Percentiles rank a stretch among this genome's conserved stretches.
These are phyloP conservation scores for Cladosporium sp. DNA, from an alignment of 2,329 filamentous ascomycete genomes.

Conservation along the genomic window DNA sequence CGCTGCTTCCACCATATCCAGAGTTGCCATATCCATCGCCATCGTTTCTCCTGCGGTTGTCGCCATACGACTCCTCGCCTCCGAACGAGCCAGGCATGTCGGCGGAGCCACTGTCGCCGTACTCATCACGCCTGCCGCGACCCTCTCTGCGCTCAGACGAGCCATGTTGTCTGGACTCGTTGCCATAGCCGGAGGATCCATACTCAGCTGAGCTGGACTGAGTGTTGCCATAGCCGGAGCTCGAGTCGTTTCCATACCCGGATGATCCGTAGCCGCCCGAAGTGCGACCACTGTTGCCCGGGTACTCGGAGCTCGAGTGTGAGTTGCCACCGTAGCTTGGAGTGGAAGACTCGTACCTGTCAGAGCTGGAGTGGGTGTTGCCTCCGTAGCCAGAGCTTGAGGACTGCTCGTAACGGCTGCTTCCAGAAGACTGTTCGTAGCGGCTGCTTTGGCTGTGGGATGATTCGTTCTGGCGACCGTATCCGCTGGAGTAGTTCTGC, in stretches of 20 bases:
- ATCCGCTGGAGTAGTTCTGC: slow-evolving; percentile 22
- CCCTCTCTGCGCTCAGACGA: slow-evolving; percentile 18
- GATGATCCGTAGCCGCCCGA: slow-evolving; percentile 6
- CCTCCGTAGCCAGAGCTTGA: slow-evolving; percentile 2
- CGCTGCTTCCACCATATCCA: slow-evolving; percentile 20
- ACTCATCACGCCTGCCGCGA: slow-evolving; percentile 21
- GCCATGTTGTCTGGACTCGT: background rate
- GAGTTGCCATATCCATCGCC: slow-evolving; percentile 20
- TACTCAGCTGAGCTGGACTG: background rate
- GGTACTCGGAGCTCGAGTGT: background rate
- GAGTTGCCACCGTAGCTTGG: background rate
- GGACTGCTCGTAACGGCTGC: background rate
- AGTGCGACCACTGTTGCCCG: slow-evolving; percentile 14
- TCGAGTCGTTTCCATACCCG: slow-evolving; percentile 2
- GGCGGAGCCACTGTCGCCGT: slow-evolving; percentile 21
- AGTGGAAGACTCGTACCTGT: slow-evolving; percentile 1
- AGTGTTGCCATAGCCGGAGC: slow-evolving; percentile 16
- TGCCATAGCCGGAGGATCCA: slow-evolving; percentile 3
- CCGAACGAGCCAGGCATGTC: slow-evolving; percentile 26
- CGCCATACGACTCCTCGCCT: slow-evolving; percentile 19
- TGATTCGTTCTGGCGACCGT: slow-evolving; percentile 25
- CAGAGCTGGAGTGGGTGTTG: background rate
- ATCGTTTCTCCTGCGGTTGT: slow-evolving; percentile 8
- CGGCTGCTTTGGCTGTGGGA: slow-evolving; percentile 21
- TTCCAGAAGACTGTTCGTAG: slow-evolving; percentile 21